These are phyloP conservation scores for Sanghuangporus sanghuang DNA, from an alignment of 1,284 basidiomycete genomes.

Conservation along the genomic window DNA sequence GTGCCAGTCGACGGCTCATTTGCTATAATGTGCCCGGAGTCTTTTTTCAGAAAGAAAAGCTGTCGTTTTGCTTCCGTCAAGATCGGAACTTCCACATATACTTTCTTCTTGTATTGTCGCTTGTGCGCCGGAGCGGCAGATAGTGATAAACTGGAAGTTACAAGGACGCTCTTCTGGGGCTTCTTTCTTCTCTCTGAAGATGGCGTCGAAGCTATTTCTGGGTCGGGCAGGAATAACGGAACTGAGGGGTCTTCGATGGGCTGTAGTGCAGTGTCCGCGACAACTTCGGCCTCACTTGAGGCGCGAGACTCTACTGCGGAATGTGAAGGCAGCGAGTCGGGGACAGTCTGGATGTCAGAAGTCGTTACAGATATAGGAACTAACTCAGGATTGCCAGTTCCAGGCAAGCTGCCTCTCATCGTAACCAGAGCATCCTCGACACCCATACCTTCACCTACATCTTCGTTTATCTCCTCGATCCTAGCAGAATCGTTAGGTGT, in stretches of 20 bases:
- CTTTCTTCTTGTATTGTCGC: neutral
- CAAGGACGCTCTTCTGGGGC: neutral
- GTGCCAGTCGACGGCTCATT: neutral
- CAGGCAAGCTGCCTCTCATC: neutral
- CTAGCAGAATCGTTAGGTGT: neutral
- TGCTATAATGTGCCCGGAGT: neutral
- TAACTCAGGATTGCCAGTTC: neutral
- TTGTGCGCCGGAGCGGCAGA: neutral
- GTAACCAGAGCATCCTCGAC: neutral
- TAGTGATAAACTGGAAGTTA: neutral
- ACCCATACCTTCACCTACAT: neutral
- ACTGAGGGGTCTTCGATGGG: neutral
- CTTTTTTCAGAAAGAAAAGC: neutral
- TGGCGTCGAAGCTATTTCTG: neutral
- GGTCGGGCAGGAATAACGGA: slow-evolving; percentile 15
- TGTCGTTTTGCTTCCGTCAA: neutral
- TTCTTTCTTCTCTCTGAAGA: neutral
- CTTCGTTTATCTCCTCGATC: neutral
- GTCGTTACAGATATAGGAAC: neutral
- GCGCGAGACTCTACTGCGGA: slow-evolving; percentile 1
- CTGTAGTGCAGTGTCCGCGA: neutral
- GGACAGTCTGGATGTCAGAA: neutral
- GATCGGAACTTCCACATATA: slow-evolving; percentile 10
- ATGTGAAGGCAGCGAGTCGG: neutral
- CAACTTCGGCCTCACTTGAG: neutral